A percentile compares a stretch with the other conserved stretches of the same genome.
These are phyloP conservation scores for Jamesozyma gamospora DNA, from an alignment of 805 yeast species.

Conservation along the genomic window DNA sequence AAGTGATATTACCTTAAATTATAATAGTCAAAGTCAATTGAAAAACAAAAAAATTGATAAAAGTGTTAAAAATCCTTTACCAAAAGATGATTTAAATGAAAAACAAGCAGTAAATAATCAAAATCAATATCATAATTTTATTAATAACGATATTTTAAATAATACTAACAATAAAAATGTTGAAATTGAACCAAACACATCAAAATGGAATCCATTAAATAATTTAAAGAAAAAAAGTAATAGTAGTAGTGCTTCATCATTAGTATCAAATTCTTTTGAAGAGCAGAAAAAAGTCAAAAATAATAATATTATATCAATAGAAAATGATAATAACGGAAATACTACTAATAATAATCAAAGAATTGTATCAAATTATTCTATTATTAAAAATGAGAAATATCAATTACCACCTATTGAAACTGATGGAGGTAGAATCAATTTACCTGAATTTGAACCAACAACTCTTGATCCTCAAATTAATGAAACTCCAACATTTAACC, in stretches of 20 bases:
- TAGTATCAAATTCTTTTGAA: not conserved
- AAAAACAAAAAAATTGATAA: conserved; percentile 1
- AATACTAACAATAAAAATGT: conserved; percentile 11
- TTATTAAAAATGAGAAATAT: conserved; percentile 12
- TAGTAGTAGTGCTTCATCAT: conserved; percentile 7
- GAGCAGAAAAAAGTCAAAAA: not conserved
- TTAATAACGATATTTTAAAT: conserved; percentile 14
- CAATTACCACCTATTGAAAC: conserved; percentile 20
- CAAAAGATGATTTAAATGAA: conserved; percentile 22
- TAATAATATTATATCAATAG: not conserved
- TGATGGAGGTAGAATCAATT: conserved; percentile 15
- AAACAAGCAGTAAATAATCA: conserved; percentile 10
- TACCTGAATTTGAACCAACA: conserved; percentile 9
- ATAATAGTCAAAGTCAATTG: conserved; percentile 7
- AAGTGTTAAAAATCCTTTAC: conserved; percentile 12
- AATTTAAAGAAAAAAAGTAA: conserved; percentile 21
- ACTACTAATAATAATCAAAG: not conserved
- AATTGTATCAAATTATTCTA: conserved; percentile 8
- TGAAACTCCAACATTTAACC: not conserved
- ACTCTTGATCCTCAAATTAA: not conserved
- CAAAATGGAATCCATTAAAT: conserved; percentile 25
- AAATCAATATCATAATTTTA: conserved; percentile 21
- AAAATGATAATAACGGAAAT: not conserved
- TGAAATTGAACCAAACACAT: conserved; percentile 18
- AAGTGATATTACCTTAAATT: conserved; percentile 34